These are phyloP conservation scores for Pseudoturritis turrita DNA, from an alignment of 345 rosid genomes.

Conservation along the genomic window DNA sequence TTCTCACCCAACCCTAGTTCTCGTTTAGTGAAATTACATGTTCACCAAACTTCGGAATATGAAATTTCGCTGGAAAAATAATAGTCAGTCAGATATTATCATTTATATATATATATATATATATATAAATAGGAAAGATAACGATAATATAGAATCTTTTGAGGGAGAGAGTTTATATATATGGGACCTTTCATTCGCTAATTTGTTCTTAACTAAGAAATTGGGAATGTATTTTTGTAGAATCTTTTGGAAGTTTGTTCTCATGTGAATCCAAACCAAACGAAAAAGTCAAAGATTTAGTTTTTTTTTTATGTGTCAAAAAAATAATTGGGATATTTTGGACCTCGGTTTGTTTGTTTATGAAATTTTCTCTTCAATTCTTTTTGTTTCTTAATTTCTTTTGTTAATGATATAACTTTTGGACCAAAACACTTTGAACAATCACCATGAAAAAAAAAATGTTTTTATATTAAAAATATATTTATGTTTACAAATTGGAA, in stretches of 20 bases:
- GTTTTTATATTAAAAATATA: background rate
- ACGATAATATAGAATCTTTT: background rate
- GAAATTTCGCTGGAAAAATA: background rate
- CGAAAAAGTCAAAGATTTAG: background rate
- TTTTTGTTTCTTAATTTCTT: background rate
- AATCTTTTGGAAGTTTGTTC: background rate
- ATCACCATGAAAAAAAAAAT: background rate
- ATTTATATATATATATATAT: too few species aligned
- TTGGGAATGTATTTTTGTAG: background rate
- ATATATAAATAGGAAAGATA: background rate
- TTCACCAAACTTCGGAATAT: background rate
- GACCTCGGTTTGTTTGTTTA: background rate
- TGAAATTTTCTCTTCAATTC: background rate
- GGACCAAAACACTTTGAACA: background rate
- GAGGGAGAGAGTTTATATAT: background rate
- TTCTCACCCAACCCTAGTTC: conserved; percentile 3
- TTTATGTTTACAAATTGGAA: background rate
- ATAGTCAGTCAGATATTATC: background rate
- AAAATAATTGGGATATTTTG: background rate
- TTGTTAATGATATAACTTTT: background rate
- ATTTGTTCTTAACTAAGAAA: background rate
- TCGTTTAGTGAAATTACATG: background rate
- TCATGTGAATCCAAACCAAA: background rate
- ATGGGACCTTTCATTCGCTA: background rate
- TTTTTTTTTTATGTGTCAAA: background rate